Evolutionary conservation across 176 grass and related monocot genomes (phyloP).

Genomic region (Zizania latifolia): DNA sequence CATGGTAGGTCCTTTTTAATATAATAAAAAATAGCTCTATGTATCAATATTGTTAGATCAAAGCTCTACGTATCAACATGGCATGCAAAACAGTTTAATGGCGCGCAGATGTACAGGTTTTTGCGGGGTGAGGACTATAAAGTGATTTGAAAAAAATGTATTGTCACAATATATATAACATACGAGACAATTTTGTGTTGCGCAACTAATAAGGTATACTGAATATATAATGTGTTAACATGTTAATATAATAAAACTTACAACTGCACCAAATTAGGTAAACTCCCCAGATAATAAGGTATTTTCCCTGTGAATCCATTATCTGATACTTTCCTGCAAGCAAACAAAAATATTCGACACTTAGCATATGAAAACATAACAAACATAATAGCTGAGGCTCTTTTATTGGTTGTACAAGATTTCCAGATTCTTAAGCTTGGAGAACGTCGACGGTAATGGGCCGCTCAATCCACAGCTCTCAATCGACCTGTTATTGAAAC

Average conservation of each 20-base stretch:
- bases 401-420: constrained; percentile 1
- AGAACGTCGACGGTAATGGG: constrained; percentile 29
- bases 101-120: no score
- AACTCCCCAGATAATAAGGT: constrained; percentile 38
- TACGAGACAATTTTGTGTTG: background rate
- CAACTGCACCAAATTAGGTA: constrained; percentile 2
- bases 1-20: background rate
- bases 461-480: constrained; percentile 40
- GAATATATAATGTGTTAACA: background rate
- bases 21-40: no score
- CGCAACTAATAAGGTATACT: background rate
- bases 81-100: no score
- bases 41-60: no score
- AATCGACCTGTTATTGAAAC: constrained; percentile 28
- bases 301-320: constrained; percentile 47
- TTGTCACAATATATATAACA: no score
- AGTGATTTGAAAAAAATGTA: no score
- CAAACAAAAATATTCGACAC: background rate
- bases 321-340: constrained; percentile 27
- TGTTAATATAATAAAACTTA: constrained; percentile 10
- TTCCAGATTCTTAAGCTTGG: constrained; percentile 28
- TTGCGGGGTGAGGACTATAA: no score
- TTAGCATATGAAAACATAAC: no score
- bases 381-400: no score
- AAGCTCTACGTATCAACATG: no score